Conservation (phyloP, 768 basidiomycete genomes). For the Grammothele lineata region DNA sequence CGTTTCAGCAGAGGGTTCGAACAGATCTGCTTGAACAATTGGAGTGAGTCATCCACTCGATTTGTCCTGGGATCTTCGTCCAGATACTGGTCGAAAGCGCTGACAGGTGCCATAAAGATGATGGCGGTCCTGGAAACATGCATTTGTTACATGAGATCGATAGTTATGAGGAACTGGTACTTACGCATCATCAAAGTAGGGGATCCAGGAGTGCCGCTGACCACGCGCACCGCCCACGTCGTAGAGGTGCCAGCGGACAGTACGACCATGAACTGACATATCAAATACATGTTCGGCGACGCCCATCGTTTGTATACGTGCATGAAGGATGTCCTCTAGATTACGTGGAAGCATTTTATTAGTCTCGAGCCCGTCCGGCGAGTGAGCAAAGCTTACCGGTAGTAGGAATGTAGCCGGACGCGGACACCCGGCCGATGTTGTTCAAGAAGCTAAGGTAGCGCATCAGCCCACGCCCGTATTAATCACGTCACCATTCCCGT, state of each 20-base stretch:
- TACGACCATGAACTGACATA: slow-evolving; percentile 73
- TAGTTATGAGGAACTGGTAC: slow-evolving; percentile 28
- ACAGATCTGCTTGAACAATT: slow-evolving; percentile 82
- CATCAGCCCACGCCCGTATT: background rate
- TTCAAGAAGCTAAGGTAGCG: slow-evolving; percentile 57
- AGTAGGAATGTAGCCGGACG: slow-evolving; percentile 65
- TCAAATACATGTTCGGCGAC: slow-evolving; percentile 83
- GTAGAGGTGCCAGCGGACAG: slow-evolving; percentile 75
- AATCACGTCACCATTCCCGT: background rate
- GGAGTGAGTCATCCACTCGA: slow-evolving; percentile 84
- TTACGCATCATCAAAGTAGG: slow-evolving; percentile 78
- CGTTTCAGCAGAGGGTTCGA: slow-evolving; percentile 76
- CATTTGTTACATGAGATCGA: background rate
- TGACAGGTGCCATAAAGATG: slow-evolving; percentile 82
- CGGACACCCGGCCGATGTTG: slow-evolving; percentile 68
- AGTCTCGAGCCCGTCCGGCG: too few relatives aligned
- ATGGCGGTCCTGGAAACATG: slow-evolving; percentile 61
- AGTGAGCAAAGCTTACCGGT: slow-evolving; percentile 44
- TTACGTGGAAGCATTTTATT: too few relatives aligned
- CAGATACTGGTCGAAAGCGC: slow-evolving; percentile 87
- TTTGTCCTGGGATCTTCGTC: slow-evolving; percentile 86
- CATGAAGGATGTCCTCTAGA: slow-evolving; percentile 80
- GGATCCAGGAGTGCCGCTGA: slow-evolving; percentile 77
- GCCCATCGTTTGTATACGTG: slow-evolving; percentile 89
- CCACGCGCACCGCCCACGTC: slow-evolving; percentile 81